Percentiles rank a stretch among this genome's conserved stretches.
Evolutionary conservation across 371 early-diverging fungal species (phyloP).

Genomic region (Rhizopus microsporus): DNA sequence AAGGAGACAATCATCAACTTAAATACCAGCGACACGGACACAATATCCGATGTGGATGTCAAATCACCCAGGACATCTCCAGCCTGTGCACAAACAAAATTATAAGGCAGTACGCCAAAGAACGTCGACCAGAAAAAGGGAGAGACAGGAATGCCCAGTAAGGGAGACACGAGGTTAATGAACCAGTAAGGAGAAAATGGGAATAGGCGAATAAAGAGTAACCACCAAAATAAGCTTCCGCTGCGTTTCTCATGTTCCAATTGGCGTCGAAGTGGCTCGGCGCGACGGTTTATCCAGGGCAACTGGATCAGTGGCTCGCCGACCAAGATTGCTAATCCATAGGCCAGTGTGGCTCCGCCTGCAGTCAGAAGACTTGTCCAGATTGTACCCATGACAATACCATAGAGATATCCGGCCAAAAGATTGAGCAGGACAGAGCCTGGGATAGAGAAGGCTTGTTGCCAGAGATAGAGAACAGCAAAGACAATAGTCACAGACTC

Average conservation of each 20-base stretch:
- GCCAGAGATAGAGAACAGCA: constrained; percentile 52
- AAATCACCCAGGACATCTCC: constrained; percentile 49
- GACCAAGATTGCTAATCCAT: constrained; percentile 39
- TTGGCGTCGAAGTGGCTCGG: constrained; percentile 33
- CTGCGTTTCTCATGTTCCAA: constrained; percentile 28
- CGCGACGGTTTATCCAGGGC: constrained; percentile 39
- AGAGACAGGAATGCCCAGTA: constrained; percentile 41
- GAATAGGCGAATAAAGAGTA: constrained; percentile 46
- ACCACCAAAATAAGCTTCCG: constrained; percentile 52
- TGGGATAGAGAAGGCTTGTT: constrained; percentile 53
- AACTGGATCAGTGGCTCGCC: constrained; percentile 51
- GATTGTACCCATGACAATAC: constrained; percentile 35
- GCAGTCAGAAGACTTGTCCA: constrained; percentile 49
- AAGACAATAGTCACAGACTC: constrained; percentile 40
- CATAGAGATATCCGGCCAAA: constrained; percentile 47
- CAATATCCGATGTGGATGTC: constrained; percentile 50
- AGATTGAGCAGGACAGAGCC: constrained; percentile 51
- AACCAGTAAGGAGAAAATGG: constrained; percentile 59
- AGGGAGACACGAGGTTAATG: constrained; percentile 51
- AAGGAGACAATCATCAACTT: constrained; percentile 48
- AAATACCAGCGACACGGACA: constrained; percentile 39
- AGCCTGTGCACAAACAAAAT: constrained; percentile 51
- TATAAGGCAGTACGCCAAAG: constrained; percentile 51
- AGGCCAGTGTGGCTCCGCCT: constrained; percentile 47
- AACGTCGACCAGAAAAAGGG: constrained; percentile 55